Evolutionary conservation across 805 yeast species (phyloP).

Genomic region (Lachancea nothofagi): DNA sequence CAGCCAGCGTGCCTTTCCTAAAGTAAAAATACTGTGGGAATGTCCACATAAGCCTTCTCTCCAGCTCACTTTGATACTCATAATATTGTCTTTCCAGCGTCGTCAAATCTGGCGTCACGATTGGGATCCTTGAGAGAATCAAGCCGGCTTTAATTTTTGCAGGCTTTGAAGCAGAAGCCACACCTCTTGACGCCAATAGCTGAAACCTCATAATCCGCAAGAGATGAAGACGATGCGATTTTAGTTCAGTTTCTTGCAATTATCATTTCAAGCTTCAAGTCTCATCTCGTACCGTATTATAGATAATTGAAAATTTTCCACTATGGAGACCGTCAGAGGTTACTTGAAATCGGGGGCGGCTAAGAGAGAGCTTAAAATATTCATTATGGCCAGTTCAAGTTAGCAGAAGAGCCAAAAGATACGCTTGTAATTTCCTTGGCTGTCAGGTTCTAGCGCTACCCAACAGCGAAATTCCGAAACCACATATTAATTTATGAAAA

Average conservation of each 20-base stretch:
- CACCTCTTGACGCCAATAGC: slow-evolving; percentile 4
- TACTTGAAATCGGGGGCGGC: too few species aligned
- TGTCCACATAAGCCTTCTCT: slow-evolving; percentile 93
- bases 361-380: too few species aligned
- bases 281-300: too few species aligned
- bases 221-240: neutral
- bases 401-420: too few species aligned
- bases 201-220: slow-evolving; percentile 6
- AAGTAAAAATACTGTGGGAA: slow-evolving; percentile 91
- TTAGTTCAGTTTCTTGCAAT: neutral
- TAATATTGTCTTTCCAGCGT: slow-evolving; percentile 71
- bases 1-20: slow-evolving; percentile 83
- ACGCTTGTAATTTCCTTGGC: too few species aligned
- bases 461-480: too few species aligned
- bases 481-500: too few species aligned
- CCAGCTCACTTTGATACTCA: slow-evolving; percentile 77
- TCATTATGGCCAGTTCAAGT: too few species aligned
- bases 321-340: too few species aligned
- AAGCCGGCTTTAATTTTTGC: slow-evolving; percentile 43
- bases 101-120: slow-evolving; percentile 71
- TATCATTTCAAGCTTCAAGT: too few species aligned
- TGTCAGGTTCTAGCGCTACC: too few species aligned
- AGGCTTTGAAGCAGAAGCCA: slow-evolving; percentile 17
- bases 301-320: too few species aligned
- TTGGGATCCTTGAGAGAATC: slow-evolving; percentile 74